These are phyloP conservation scores for Rosa persica DNA, from an alignment of 306 rosid genomes.

Conservation along the genomic window DNA sequence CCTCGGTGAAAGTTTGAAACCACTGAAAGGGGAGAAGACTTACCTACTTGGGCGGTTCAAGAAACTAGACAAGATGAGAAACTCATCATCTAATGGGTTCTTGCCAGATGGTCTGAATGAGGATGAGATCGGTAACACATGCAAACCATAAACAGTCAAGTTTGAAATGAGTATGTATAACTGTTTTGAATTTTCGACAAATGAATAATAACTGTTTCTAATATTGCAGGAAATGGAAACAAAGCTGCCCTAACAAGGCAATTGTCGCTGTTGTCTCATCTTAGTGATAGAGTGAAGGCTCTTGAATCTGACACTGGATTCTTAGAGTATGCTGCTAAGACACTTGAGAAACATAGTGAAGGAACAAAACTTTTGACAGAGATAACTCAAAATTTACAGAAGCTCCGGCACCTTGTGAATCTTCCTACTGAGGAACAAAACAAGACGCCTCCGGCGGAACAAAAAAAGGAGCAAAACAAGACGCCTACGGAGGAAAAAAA, in stretches of 20 bases:
- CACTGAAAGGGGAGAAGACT: slow-evolving; percentile 49
- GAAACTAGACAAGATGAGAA: slow-evolving; percentile 40
- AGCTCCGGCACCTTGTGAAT: slow-evolving; percentile 42
- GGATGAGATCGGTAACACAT: slow-evolving; percentile 49
- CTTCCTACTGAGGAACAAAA: slow-evolving; percentile 20
- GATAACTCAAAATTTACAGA: slow-evolving; percentile 47
- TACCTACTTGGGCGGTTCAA: slow-evolving; percentile 53
- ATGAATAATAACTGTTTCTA: slow-evolving; percentile 1
- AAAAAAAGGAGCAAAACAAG: background rate
- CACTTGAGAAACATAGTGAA: slow-evolving; percentile 43
- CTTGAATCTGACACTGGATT: slow-evolving; percentile 48
- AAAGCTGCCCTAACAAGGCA: slow-evolving; percentile 31
- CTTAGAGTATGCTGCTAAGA: slow-evolving; percentile 41
- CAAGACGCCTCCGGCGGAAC: background rate
- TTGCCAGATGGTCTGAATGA: slow-evolving; percentile 31
- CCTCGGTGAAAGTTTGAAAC: slow-evolving; percentile 34
- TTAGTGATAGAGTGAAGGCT: slow-evolving; percentile 49
- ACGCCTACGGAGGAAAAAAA: background rate
- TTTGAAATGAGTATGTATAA: slow-evolving; percentile 1
- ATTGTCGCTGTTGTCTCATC: slow-evolving; percentile 38
- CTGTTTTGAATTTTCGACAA: background rate
- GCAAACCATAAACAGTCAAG: background rate
- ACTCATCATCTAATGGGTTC: slow-evolving; percentile 37
- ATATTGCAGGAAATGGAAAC: slow-evolving; percentile 46
- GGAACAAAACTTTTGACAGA: slow-evolving; percentile 47